Evolutionary conservation across 192 early-diverging fungal species (phyloP).

Genomic region (Coemansia sp.): DNA sequence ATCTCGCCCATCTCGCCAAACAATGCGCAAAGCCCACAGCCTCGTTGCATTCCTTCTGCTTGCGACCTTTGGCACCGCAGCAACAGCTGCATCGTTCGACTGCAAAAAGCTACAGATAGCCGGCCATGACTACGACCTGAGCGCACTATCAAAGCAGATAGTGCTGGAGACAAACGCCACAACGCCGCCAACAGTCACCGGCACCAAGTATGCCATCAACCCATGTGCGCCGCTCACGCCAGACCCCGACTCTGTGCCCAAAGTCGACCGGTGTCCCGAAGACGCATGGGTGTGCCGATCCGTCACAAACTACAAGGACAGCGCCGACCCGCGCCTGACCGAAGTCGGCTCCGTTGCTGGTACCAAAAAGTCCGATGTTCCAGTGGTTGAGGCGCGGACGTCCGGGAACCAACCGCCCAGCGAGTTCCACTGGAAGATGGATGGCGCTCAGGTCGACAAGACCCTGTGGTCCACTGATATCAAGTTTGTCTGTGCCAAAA

Average conservation of each 20-base stretch:
- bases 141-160: constrained; percentile 28
- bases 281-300: constrained; percentile 46
- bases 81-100: constrained; percentile 30
- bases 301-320: constrained; percentile 47
- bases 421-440: constrained; percentile 53
- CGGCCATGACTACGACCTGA: constrained; percentile 43
- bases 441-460: constrained; percentile 29
- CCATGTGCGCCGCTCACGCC: constrained; percentile 38
- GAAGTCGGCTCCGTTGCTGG: constrained; percentile 43
- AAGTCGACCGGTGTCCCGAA: constrained; percentile 45
- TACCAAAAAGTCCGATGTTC: constrained; percentile 12
- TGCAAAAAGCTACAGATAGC: constrained; percentile 46
- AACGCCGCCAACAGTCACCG: constrained; percentile 48
- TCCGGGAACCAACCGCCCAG: constrained; percentile 24
- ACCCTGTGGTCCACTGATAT: constrained; percentile 41
- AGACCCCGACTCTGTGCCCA: constrained; percentile 27
- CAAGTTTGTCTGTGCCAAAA: constrained; percentile 41
- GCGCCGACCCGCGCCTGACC: constrained; percentile 30
- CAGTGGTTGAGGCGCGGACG: constrained; percentile 28
- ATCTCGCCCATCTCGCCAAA: constrained; percentile 12
- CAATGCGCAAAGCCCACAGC: constrained; percentile 14
- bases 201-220: constrained; percentile 42
- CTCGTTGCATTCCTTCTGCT: constrained; percentile 1
- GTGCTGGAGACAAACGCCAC: constrained; percentile 29
- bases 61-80: background rate